Base-by-base conservation (phyloP, 2,329 filamentous ascomycete species). In the Calonectria fujianensis region DNA sequence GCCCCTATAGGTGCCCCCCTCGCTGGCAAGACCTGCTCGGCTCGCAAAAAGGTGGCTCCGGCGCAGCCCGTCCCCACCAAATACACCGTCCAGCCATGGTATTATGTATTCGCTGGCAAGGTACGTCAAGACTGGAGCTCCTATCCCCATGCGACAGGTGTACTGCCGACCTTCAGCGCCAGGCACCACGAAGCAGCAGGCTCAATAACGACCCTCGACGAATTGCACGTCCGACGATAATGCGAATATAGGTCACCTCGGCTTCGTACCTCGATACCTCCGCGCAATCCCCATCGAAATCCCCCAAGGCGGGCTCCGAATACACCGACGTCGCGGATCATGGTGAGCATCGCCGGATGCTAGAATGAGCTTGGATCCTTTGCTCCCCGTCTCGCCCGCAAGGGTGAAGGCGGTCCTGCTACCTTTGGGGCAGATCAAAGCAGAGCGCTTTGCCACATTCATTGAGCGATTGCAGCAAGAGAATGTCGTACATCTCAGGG, bases 301-400 rank as follows among this genome's bases (percentile, higher is more conserved):
- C 73, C 75, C 75, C 73, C 70, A 67, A 32, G 76, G 59, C 72
- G 68, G 78, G 70, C 67, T 72, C 68, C 74, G 70, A 72, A 65
- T 65, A 75, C 70, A 71, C 70, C 77, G 71, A 76, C 75, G 74
- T 66, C 72, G 76, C 76, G 75, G 81, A 82, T 76, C 76, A 84
- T 84, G 83, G 80, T 84, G 81, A 82, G 77, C 70, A 77, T 76
- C 78, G 79, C 74, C 85, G 84, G 83, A 87, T 89, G 87, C 85
- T 89, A 94, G 87, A 84, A 98, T 98, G 96, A 93, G 91, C 88
- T 90, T 94, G 87, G 96, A 98, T 89, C 93, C 95, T 85, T 92
- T 98, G 85, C 94, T 96, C 85, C 96, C 96, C 86, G 93, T 96
- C 88, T 94, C 96, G 86, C 96, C 96, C 84, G 96, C 96, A 87